phyloP scores from a whole-genome alignment of 805 yeast species.

The Ogataea glucozyma region DNA sequence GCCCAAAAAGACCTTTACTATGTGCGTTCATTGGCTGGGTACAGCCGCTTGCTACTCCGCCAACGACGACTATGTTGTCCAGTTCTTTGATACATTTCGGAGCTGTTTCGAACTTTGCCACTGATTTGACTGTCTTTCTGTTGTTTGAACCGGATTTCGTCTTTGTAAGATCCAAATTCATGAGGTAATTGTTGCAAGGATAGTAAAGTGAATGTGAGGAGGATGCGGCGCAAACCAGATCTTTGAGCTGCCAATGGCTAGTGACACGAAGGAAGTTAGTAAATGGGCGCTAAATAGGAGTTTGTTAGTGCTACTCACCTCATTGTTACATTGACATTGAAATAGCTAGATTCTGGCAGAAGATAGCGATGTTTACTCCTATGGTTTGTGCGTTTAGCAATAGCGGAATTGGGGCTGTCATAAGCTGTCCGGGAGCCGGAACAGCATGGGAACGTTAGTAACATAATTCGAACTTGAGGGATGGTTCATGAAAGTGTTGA shows the following conservation, averaged over 20 bases:
- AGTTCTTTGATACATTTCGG: conserved; percentile 72
- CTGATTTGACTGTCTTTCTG: conserved; percentile 38
- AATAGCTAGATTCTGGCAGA: conserved; percentile 26
- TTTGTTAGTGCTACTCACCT: conserved; percentile 31
- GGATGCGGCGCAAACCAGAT: conserved; percentile 60
- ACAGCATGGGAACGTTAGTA: neutral
- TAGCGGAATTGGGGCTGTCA: neutral
- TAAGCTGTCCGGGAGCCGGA: neutral
- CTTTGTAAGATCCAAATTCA: conserved; percentile 13
- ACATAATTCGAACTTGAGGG: no score
- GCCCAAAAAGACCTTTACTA: conserved; percentile 65
- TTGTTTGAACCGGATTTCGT: conserved; percentile 9
- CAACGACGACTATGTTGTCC: conserved; percentile 50
- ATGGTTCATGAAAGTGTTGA: no score
- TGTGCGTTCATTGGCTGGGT: conserved; percentile 27
- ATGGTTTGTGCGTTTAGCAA: conserved; percentile 3
- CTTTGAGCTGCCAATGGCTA: conserved; percentile 48
- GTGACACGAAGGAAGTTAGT: conserved; percentile 1
- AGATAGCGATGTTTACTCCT: conserved; percentile 20
- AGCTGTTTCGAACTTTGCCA: conserved; percentile 56
- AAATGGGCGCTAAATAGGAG: neutral
- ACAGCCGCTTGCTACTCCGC: conserved; percentile 43
- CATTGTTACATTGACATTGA: conserved; percentile 37
- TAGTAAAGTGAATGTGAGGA: conserved; percentile 51
- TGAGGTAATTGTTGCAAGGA: conserved; percentile 57